A percentile compares a stretch with the other conserved stretches of the same genome.
Conservation (phyloP, 2,329 filamentous ascomycete species). For the Ilyonectria mors-panacis region DNA sequence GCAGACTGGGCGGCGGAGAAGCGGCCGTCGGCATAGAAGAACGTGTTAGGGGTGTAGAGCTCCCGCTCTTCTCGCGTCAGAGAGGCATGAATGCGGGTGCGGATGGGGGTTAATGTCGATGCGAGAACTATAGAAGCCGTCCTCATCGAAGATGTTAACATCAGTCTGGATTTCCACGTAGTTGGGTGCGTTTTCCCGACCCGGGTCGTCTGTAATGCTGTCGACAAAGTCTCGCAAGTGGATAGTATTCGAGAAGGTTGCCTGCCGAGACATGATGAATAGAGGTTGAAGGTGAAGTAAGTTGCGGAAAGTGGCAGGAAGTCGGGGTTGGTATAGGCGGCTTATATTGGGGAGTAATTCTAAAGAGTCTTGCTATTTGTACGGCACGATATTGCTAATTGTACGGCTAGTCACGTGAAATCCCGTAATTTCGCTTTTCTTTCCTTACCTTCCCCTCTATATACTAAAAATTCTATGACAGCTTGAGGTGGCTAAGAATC, state of each 20-base stretch:
- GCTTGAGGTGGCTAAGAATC: no score
- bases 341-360: no score
- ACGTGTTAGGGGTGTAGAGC: not conserved
- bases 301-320: no score
- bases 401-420: no score
- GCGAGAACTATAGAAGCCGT: not conserved
- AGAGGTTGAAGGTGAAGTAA: not conserved
- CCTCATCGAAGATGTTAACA: not conserved
- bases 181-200: not conserved
- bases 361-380: no score
- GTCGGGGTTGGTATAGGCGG: no score
- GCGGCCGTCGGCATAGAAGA: constrained; percentile 14
- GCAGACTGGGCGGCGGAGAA: constrained; percentile 9
- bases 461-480: no score
- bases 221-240: not conserved
- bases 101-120: constrained; percentile 5
- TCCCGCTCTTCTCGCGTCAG: constrained; percentile 17
- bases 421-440: no score
- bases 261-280: not conserved
- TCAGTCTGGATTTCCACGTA: not conserved
- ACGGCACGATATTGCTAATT: no score
- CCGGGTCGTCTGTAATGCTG: not conserved
- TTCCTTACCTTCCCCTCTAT: no score
- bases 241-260: not conserved
- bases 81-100: constrained; percentile 8